Evolutionary conservation across 495 filamentous ascomycete genomes (phyloP).

Genomic region (Tuber aestivum): DNA sequence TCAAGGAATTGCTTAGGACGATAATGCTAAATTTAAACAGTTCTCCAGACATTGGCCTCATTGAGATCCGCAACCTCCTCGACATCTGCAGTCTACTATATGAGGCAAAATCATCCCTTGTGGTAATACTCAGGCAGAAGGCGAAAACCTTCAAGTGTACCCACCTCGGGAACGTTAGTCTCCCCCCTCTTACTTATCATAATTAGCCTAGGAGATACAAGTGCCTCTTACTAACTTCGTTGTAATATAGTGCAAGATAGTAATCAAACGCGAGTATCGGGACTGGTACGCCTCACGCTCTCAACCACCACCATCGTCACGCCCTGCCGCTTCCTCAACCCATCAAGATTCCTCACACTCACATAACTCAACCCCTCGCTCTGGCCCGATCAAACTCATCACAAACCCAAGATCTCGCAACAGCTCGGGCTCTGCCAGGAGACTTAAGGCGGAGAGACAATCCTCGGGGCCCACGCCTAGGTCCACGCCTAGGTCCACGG

Average conservation of each 20-base stretch:
- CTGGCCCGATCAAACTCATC: conserved; percentile 30
- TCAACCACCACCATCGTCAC: background rate
- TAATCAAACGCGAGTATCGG: conserved; percentile 18
- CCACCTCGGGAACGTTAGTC: conserved; percentile 56
- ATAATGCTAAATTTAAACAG: conserved; percentile 40
- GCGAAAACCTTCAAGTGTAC: conserved; percentile 66
- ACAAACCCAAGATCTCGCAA: conserved; percentile 32
- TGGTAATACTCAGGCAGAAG: conserved; percentile 56
- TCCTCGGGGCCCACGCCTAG: conserved; percentile 16
- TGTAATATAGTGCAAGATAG: conserved; percentile 25
- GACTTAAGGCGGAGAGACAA: conserved; percentile 25
- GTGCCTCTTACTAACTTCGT: conserved; percentile 11
- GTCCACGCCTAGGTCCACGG: conserved; percentile 32
- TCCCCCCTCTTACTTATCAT: background rate
- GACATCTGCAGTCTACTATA: conserved; percentile 73
- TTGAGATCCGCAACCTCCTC: conserved; percentile 70
- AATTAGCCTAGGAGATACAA: background rate
- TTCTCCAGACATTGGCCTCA: conserved; percentile 57
- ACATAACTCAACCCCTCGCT: background rate
- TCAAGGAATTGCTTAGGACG: background rate
- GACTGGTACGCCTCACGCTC: background rate
- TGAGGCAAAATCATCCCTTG: conserved; percentile 56
- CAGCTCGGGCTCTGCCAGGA: conserved; percentile 22
- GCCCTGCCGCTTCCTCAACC: conserved; percentile 11
- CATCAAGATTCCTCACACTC: conserved; percentile 7